Base-by-base conservation (phyloP, 2,329 filamentous ascomycete genomes). In the Exophiala aquamarina region DNA sequence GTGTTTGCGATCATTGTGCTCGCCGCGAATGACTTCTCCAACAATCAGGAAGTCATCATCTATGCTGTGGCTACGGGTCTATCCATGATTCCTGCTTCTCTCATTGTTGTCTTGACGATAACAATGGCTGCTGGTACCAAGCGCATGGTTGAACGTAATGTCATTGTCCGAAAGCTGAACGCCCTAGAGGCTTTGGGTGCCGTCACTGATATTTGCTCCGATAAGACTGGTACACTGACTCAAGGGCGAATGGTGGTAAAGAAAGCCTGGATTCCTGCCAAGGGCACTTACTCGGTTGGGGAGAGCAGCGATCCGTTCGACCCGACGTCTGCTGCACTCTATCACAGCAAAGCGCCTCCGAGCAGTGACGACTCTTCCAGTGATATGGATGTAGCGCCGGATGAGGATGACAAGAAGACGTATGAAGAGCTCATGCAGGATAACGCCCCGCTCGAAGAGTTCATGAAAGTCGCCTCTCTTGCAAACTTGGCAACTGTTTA, bases 1-100 rank as follows among this genome's bases (percentile, higher is more conserved):
- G 59, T 87, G 19, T 84, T 83, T 52, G 83, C 83, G 7, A 78
- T 88, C 55, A 81, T 88, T 57, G 83, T 87, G 31, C 75, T 86
- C 36, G 83, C 73, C 5, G 79, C 83, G 44, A 87, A 85, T 64
- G 58, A 73, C 1, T 82, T 81, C 62, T 65, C 70, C n/a, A 63
- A 66, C 28, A 66, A 72, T 23, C 71, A 74, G 20, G 79, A 84
- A 55, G 81, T 85, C 50, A 81, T 85, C 55, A 84, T 84, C 54
- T 83, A 83, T 56, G 81, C 79, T 2, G 79, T 83, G 6, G 78
- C 78, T 1, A 78, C 75, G 1, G 76, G 75, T 17, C 64, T 83
- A 14, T 77, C 74, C 23, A 83, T 83, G 77, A 81, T 84, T 57
- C 78, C 78, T 0, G 77, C 76, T 7, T 76, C 75, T 3, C 69